Conservation (phyloP, 371 early-diverging fungal genomes). For the Actinomucor elegans region DNA sequence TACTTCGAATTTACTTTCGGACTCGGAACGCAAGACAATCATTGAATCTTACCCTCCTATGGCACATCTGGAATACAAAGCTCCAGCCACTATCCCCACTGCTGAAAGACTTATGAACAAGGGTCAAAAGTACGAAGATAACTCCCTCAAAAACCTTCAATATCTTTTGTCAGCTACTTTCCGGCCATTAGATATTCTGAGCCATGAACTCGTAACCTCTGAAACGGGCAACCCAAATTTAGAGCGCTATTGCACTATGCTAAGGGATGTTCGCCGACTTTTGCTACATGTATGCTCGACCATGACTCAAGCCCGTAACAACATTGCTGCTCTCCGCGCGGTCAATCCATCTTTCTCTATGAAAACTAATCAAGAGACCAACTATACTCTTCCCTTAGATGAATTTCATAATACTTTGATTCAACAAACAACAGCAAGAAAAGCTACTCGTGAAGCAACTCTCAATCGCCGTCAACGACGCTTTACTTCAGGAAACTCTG, state of each 20-base stretch:
- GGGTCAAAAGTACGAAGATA: constrained; percentile 3
- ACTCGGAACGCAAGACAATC: constrained; percentile 14
- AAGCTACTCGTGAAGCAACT: background rate
- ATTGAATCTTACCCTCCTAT: constrained; percentile 17
- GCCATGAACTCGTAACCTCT: background rate
- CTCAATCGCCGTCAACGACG: background rate
- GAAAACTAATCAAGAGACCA: background rate
- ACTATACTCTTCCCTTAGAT: constrained; percentile 4
- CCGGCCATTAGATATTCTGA: background rate
- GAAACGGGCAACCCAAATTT: background rate
- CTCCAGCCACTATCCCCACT: constrained; percentile 10
- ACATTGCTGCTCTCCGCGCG: constrained; percentile 1
- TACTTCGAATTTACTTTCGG: background rate
- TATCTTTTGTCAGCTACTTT: background rate
- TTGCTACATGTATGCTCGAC: constrained; percentile 3
- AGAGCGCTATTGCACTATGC: background rate
- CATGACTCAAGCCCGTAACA: background rate
- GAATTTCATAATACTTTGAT: constrained; percentile 6
- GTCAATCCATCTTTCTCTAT: constrained; percentile 3
- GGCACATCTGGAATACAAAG: constrained; percentile 1
- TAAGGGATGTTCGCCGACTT: constrained; percentile 1
- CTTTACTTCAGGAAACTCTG: background rate
- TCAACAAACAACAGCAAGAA: constrained; percentile 2
- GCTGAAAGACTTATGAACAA: constrained; percentile 4
- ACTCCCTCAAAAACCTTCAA: constrained; percentile 6